Evolutionary conservation across 495 filamentous ascomycete species (phyloP).

Genomic region (Achaetomiella virescens): DNA sequence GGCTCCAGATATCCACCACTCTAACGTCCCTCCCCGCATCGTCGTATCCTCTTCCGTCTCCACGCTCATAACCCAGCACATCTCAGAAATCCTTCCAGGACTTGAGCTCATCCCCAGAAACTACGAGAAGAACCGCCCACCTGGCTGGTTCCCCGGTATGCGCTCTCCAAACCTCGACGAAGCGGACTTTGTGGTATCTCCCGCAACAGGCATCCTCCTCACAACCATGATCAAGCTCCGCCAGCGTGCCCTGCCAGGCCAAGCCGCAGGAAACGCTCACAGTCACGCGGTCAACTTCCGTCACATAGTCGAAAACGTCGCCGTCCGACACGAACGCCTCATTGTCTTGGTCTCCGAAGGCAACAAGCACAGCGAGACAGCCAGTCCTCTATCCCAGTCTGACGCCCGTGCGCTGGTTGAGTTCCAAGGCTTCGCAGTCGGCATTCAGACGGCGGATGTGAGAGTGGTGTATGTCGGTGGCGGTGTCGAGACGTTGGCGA

Average conservation of each 20-base stretch:
- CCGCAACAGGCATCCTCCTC: conserved; percentile 60
- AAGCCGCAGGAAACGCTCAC: conserved; percentile 5
- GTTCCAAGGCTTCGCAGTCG: conserved; percentile 46
- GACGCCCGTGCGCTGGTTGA: conserved; percentile 50
- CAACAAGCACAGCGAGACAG: conserved; percentile 31
- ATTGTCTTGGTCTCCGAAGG: conserved; percentile 63
- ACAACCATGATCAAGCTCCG: conserved; percentile 70
- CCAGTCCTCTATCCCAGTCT: conserved; percentile 33
- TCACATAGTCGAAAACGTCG: conserved; percentile 49
- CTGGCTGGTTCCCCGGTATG: conserved; percentile 25
- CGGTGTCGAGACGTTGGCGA: conserved; percentile 49
- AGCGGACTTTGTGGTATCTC: conserved; percentile 71
- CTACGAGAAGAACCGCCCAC: conserved; percentile 38
- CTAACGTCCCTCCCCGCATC: conserved; percentile 31
- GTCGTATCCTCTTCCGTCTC: conserved; percentile 47
- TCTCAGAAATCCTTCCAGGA: conserved; percentile 46
- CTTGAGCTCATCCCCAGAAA: conserved; percentile 56
- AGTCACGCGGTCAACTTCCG: conserved; percentile 38
- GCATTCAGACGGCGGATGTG: conserved; percentile 34
- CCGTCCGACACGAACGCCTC: conserved; percentile 60
- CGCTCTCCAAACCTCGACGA: conserved; percentile 46
- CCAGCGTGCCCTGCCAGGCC: conserved; percentile 60
- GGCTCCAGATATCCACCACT: conserved; percentile 16
- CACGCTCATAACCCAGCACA: conserved; percentile 37
- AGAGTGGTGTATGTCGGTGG: conserved; percentile 52